A percentile compares a stretch with the other conserved stretches of the same genome.
phyloP scores from a whole-genome alignment of 225 moss, liverwort and hornwort genomes.

The Polytrichum formosum region DNA sequence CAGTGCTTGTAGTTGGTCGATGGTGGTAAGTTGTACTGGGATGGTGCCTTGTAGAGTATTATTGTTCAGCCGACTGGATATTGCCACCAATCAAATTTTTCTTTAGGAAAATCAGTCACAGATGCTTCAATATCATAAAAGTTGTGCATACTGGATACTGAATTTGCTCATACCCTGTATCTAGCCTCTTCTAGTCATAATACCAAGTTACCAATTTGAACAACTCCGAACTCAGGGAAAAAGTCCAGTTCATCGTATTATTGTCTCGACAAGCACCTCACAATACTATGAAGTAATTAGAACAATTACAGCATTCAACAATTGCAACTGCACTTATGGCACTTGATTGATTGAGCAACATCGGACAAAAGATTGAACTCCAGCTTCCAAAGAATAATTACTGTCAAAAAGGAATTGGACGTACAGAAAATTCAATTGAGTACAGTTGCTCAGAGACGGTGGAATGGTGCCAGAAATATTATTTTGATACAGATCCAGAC shows the following conservation, averaged over 20 bases:
- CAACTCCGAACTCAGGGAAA: no score
- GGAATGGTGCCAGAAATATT: constrained; percentile 48
- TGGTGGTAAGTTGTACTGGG: constrained; percentile 43
- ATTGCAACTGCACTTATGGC: no score
- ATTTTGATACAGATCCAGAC: constrained; percentile 56
- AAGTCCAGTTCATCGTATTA: no score
- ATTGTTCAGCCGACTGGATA: constrained; percentile 53
- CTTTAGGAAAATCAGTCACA: neutral
- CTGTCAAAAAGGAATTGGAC: constrained; percentile 1
- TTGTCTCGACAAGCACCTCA: no score
- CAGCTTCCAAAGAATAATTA: no score
- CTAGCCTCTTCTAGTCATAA: neutral
- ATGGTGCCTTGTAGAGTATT: constrained; percentile 39
- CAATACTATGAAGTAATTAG: no score
- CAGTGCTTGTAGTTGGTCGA: constrained; percentile 53
- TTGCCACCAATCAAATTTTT: neutral
- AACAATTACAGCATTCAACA: no score
- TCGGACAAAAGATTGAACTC: no score
- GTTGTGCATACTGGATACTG: no score
- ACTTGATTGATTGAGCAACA: no score
- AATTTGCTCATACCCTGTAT: no score
- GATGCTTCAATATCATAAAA: neutral
- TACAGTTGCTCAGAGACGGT: constrained; percentile 33
- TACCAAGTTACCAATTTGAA: no score
- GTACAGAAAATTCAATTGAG: constrained; percentile 40